phyloP scores from a whole-genome alignment of 2,329 filamentous ascomycete genomes.

The Diaporthe citri region DNA sequence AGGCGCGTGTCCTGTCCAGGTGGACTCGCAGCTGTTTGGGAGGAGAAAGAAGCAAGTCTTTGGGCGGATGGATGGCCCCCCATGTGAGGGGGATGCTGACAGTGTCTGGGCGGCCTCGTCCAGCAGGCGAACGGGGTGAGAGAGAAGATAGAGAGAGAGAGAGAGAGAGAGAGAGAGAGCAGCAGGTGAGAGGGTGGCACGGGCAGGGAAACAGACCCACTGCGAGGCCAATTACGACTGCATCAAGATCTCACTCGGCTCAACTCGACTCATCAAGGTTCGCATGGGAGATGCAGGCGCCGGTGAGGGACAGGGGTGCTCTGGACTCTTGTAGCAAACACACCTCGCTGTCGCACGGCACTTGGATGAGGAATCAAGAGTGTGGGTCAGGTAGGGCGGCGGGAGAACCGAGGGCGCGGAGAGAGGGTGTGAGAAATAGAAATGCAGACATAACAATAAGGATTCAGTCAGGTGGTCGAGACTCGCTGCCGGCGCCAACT shows the following conservation, averaged over 20 bases:
- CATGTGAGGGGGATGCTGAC: background rate
- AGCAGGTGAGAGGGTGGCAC: background rate
- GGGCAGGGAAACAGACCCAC: background rate
- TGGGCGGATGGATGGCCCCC: too few relatives aligned
- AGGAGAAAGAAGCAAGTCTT: too few relatives aligned
- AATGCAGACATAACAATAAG: background rate
- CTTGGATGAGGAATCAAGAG: background rate
- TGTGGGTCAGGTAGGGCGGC: background rate
- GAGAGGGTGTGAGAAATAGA: background rate
- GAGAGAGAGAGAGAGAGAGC: background rate
- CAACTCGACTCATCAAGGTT: constrained; percentile 15
- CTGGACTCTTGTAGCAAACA: background rate
- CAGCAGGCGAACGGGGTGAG: background rate
- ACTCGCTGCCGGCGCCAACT: background rate
- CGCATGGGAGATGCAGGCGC: constrained; percentile 3
- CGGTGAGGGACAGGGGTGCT: background rate
- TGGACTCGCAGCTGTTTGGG: too few relatives aligned
- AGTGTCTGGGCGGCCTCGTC: background rate
- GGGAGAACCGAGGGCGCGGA: too few relatives aligned
- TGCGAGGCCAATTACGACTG: background rate
- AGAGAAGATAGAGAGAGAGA: too few relatives aligned
- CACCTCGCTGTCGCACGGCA: background rate
- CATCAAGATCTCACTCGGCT: background rate
- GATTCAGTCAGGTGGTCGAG: constrained; percentile 7
- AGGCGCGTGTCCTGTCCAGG: background rate